phyloP scores from a whole-genome alignment of 371 early-diverging fungal genomes.

The Lichtheimia hyalospora region DNA sequence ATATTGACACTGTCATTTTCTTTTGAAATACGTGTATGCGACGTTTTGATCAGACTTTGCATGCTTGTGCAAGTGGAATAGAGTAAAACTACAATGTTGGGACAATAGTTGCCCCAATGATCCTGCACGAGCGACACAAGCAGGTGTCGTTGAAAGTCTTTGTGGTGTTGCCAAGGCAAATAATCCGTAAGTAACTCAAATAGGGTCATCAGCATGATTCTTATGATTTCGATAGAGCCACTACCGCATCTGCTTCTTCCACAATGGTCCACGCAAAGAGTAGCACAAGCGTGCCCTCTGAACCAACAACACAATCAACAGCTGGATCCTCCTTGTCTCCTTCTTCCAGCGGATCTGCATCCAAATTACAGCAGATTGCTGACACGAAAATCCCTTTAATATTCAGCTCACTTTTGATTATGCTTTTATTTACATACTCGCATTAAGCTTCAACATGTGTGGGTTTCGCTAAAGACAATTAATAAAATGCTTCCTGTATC shows the following conservation, averaged over 20 bases:
- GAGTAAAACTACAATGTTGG: slow-evolving; percentile 8
- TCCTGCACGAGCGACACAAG: slow-evolving; percentile 1
- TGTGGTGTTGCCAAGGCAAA: slow-evolving; percentile 3
- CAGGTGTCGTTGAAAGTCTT: not conserved
- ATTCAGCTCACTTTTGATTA: too few species aligned
- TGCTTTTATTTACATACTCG: too few species aligned
- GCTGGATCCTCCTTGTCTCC: not conserved
- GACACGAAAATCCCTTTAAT: too few species aligned
- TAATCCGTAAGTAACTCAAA: not conserved
- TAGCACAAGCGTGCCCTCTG: not conserved
- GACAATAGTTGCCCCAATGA: slow-evolving; percentile 11
- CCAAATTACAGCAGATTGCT: too few species aligned
- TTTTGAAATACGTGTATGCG: too few species aligned
- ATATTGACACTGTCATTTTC: too few species aligned
- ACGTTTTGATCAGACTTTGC: slow-evolving; percentile 2
- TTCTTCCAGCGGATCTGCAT: too few species aligned
- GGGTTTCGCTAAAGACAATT: too few species aligned
- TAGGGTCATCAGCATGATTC: not conserved
- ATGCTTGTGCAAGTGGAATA: slow-evolving; percentile 13
- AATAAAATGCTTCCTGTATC: too few species aligned
- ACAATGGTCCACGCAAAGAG: not conserved
- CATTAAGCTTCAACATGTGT: too few species aligned
- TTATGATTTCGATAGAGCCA: not conserved
- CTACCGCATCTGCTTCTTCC: not conserved
- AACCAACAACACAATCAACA: not conserved